Base-by-base conservation (phyloP, 805 yeast genomes). In the Candida glaebosa region DNA sequence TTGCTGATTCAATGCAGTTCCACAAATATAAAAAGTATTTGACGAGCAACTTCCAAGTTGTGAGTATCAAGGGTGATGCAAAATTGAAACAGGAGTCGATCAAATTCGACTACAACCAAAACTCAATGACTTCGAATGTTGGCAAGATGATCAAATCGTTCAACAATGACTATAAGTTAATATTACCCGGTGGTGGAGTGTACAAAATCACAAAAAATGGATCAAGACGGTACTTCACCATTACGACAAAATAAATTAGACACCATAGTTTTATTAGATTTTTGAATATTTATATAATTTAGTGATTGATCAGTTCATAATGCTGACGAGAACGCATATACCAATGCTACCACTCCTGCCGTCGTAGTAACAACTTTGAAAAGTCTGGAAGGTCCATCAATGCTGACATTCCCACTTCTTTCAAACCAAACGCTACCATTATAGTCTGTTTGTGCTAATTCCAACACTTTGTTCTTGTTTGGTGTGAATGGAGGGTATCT, bases 401-500 rank as follows among this genome's bases (percentile, higher is more conserved):
- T 42, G 3, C 33, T 48, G 9, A 70, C 74, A 39, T 69, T 50
- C 14, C 70, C 73, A 10, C 46, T 44, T 44, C 72, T 60, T 12
- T 52, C 58, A 41, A 70, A 70, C 73, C 74, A 70, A 14, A 63
- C 65, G 3, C 48, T 51, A 18, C 64, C 66, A 38, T 56, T 57
- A 48, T 63, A 55, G 5, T 49, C 56, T n/a, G 54, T 46, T 50
- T 58, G 51, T 6, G 69, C 52, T 2, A 52, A 49, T 31, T 47
- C 50, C 4, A 69, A 38, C 16, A 63, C 45, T 2, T 39, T 46
- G 30, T 57, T 57, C 46, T 80, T 77, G 35, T 54, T 52, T 0
- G 50, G 42, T 3, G 60, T 58, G 51, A 67, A 71, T 15, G 93
- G 95, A 7, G 89, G 82, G 52, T 83, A 84, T 54, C 95, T 76